These are phyloP conservation scores for Lentinula aciculospora DNA, from an alignment of 768 basidiomycete genomes.

Conservation along the genomic window DNA sequence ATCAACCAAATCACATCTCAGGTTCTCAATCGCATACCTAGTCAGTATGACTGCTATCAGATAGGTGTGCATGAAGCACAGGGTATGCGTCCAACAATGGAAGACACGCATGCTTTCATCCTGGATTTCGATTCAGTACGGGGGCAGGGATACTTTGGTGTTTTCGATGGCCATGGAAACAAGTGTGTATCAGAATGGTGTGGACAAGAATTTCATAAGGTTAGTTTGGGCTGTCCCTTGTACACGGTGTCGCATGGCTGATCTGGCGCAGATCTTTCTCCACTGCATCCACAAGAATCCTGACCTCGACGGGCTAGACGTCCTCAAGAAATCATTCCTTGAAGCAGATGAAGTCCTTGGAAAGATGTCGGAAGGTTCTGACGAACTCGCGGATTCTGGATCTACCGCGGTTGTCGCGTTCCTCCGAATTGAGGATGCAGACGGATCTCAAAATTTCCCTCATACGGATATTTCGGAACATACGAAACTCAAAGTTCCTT, in stretches of 20 bases:
- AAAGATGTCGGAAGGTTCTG: constrained; percentile 75
- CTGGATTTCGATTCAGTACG: constrained; percentile 67
- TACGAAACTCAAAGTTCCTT: constrained; percentile 29
- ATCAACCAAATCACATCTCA: constrained; percentile 12
- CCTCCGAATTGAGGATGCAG: constrained; percentile 81
- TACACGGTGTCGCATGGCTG: neutral
- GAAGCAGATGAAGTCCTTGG: constrained; percentile 82
- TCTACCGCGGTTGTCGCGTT: constrained; percentile 97
- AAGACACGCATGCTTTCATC: constrained; percentile 73
- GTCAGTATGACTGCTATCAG: constrained; percentile 33
- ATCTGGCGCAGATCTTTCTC: neutral
- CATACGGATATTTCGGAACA: constrained; percentile 25
- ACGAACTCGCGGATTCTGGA: constrained; percentile 91
- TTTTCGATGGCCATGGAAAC: constrained; percentile 80
- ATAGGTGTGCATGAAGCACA: constrained; percentile 53
- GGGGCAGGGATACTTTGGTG: constrained; percentile 78
- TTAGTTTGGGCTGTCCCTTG: constrained; percentile 11
- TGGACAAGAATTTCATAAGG: constrained; percentile 72
- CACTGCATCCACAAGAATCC: constrained; percentile 52
- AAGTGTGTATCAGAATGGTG: constrained; percentile 84
- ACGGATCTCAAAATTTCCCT: constrained; percentile 65
- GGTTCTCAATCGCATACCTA: constrained; percentile 47
- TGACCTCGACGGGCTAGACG: constrained; percentile 65
- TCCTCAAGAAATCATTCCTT: constrained; percentile 93
- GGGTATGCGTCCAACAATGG: constrained; percentile 66